Evolutionary conservation across 306 rosid genomes (phyloP).

Genomic region (Fragaria ananassa): DNA sequence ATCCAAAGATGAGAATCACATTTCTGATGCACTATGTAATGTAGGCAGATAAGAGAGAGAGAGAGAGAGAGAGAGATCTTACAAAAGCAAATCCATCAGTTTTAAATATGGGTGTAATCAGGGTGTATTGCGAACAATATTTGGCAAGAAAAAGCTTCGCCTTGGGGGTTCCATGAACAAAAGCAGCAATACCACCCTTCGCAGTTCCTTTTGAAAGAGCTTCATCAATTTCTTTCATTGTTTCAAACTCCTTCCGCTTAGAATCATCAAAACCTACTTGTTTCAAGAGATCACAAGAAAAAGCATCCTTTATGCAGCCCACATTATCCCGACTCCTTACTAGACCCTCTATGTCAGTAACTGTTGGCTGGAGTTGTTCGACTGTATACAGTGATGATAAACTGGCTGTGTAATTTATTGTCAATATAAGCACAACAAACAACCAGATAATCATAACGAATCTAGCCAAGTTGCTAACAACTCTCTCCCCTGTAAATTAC

Average conservation of each 20-base stretch:
- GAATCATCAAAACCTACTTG: too few species aligned
- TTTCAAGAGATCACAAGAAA: background rate
- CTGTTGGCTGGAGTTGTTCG: background rate
- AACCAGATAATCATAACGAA: constrained; percentile 61
- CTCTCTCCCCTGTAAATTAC: constrained; percentile 43
- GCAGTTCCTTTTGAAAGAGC: constrained; percentile 25
- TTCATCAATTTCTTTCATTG: background rate
- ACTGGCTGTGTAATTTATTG: constrained; percentile 69
- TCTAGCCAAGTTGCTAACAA: constrained; percentile 55
- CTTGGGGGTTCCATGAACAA: constrained; percentile 32
- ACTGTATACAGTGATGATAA: constrained; percentile 22
- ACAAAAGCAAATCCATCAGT: constrained; percentile 44
- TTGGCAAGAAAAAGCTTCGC: constrained; percentile 25
- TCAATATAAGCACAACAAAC: constrained; percentile 55
- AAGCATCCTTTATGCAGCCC: background rate
- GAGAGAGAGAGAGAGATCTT: constrained; percentile 13
- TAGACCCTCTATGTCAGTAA: background rate
- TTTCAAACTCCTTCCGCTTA: background rate
- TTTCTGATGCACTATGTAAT: background rate
- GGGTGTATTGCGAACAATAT: constrained; percentile 36
- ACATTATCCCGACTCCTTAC: background rate
- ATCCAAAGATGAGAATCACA: background rate
- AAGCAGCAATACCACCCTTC: constrained; percentile 40
- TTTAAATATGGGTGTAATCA: constrained; percentile 23
- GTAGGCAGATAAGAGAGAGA: background rate